Base-by-base conservation (phyloP, 2,329 filamentous ascomycete species). In the Trichoderma oligosporum region DNA sequence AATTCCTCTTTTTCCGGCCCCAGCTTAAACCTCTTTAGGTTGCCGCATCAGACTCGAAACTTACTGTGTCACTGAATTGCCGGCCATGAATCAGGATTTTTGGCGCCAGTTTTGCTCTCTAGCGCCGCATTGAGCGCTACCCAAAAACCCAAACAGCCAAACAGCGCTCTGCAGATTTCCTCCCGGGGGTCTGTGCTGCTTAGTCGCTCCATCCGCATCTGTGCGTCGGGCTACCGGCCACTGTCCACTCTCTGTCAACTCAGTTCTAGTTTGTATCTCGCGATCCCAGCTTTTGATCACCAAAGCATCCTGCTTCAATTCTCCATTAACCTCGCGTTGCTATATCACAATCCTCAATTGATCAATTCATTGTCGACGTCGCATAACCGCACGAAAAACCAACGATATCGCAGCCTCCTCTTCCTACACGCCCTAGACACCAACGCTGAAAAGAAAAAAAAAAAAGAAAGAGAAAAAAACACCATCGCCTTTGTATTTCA, bases 41-140 rank as follows among this genome's bases (percentile, higher is more conserved):
- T 55, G 46, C 45, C 31, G 31, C 31, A 29, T 27, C 29, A 45
- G 53, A 56, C 29, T 31, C 53, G 53, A 56, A 56, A 56, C 53
- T 35, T 33, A 47, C 33, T 16, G 33, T 44, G 41, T 56, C 42
- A 47, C 53, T 29, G 53, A 44, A 46, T 38, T 55, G 52, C 42
- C 52, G 39, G 38, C 24, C 20, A 20, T 25, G 46, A 20, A 41
- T 22, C 44, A 48, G 44, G 53, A 27, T 56, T 56, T 54, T 46
- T 45, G 53, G 53, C 53, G 53, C 53, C 53, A 33, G 44, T 18
- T 42, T 56, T 39, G 18, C 18, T 1, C 22, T 39, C 24, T 48
- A 48, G 53, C 53, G 42, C 44, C 48, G 33, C 24, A 46, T 53
- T 14, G 38, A 44, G 38, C 49, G 38, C 49, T 54, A 31, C 16